A percentile compares a stretch with the other conserved stretches of the same genome.
Evolutionary conservation across 768 basidiomycete genomes (phyloP).

Genomic region (Floccularia luteovirens): DNA sequence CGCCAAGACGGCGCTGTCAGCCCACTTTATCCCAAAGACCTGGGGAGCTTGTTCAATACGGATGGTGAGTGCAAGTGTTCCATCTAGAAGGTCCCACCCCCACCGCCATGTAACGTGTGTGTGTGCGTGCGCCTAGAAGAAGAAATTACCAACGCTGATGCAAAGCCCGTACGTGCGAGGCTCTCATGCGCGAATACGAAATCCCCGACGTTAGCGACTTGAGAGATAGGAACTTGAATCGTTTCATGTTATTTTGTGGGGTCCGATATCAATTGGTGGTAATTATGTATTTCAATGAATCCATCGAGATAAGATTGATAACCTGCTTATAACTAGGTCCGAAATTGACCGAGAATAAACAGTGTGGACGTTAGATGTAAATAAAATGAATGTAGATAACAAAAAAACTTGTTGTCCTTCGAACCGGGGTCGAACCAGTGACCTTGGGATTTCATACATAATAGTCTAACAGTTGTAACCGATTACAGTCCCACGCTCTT

Average conservation of each 20-base stretch:
- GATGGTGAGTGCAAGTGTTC: slow-evolving; percentile 38
- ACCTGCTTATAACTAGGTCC: too few relatives aligned
- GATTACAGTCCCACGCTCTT: slow-evolving; percentile 44
- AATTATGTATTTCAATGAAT: too few relatives aligned
- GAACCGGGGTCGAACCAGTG: slow-evolving; percentile 27
- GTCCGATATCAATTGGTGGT: neutral
- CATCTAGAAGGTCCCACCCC: neutral
- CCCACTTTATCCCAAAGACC: slow-evolving; percentile 39
- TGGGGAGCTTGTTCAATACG: slow-evolving; percentile 41
- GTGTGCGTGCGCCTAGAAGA: neutral
- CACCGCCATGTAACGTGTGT: neutral
- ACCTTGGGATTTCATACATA: slow-evolving; percentile 29
- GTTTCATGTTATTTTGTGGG: neutral
- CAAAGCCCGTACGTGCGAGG: neutral
- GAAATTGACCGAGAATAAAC: too few relatives aligned
- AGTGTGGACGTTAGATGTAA: too few relatives aligned
- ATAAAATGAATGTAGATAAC: neutral
- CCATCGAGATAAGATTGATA: too few relatives aligned
- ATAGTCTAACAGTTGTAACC: slow-evolving; percentile 7
- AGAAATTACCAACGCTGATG: neutral
- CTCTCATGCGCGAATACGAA: neutral
- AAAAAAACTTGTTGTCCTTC: slow-evolving; percentile 12
- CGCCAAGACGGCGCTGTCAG: slow-evolving; percentile 41
- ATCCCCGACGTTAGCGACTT: neutral
- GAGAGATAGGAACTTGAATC: neutral